A percentile compares a stretch with the other conserved stretches of the same genome.
Conservation (phyloP, 1,139 yeast genomes). For the Yamadazyma blattariae region DNA sequence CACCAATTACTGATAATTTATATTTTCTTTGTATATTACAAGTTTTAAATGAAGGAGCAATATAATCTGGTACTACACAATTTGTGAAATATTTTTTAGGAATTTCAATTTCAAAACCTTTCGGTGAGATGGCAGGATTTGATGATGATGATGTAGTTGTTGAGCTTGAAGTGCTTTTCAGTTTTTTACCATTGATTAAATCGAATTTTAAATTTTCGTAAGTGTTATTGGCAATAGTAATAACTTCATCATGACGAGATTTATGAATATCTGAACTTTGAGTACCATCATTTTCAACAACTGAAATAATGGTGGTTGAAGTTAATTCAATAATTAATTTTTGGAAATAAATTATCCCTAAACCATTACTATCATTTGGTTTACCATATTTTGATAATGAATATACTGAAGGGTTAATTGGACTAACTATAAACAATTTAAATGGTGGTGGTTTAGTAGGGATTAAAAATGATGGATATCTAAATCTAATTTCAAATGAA, state of each 20-base stretch:
- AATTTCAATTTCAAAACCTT: constrained; percentile 43
- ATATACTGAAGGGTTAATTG: constrained; percentile 32
- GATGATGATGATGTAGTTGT: constrained; percentile 15
- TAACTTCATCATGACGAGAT: constrained; percentile 25
- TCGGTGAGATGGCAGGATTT: constrained; percentile 3
- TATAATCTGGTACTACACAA: constrained; percentile 46
- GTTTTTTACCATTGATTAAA: constrained; percentile 30
- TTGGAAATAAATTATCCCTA: constrained; percentile 46
- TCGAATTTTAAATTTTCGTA: constrained; percentile 41
- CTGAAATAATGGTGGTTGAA: constrained; percentile 32
- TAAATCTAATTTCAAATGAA: constrained; percentile 45
- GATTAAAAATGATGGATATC: constrained; percentile 42
- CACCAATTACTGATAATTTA: constrained; percentile 40
- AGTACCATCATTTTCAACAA: constrained; percentile 30
- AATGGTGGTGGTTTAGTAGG: constrained; percentile 43
- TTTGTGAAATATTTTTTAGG: constrained; percentile 39
- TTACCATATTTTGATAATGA: constrained; percentile 34
- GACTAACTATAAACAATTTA: constrained; percentile 36
- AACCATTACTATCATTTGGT: constrained; percentile 44
- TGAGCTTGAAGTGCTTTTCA: constrained; percentile 25
- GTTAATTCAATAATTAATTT: constrained; percentile 33
- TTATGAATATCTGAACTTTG: constrained; percentile 26
- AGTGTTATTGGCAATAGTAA: constrained; percentile 29
- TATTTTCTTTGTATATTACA: constrained; percentile 58
- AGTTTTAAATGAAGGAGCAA: constrained; percentile 55